phyloP scores from a whole-genome alignment of 2,329 filamentous ascomycete genomes.

The Pyricularia pennisetigena region DNA sequence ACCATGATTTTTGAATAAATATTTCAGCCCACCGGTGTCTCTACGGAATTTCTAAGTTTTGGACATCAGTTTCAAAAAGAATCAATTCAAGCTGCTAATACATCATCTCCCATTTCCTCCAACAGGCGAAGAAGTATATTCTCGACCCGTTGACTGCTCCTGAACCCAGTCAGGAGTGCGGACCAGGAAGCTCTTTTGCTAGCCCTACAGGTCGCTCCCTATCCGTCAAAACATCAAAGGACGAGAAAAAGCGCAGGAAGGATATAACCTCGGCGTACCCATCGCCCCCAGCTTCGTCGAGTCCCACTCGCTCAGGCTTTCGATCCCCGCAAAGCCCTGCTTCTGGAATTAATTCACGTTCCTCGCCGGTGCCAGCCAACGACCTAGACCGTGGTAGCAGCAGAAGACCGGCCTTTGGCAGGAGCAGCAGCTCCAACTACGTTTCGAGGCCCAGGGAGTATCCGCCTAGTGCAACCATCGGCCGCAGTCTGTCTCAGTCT shows the following conservation, averaged over 20 bases:
- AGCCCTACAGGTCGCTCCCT: slow-evolving; percentile 15
- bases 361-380: slow-evolving; percentile 8
- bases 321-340: slow-evolving; percentile 30
- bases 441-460: neutral
- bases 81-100: neutral
- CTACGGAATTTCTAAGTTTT: neutral
- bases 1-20: neutral
- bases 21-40: neutral
- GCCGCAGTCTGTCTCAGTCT: slow-evolving; percentile 11
- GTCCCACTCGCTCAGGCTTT: slow-evolving; percentile 36
- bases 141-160: slow-evolving; percentile 60
- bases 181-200: slow-evolving; percentile 49
- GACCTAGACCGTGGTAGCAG: slow-evolving; percentile 3
- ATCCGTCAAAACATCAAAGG: slow-evolving; percentile 10
- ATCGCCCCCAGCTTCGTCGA: slow-evolving; percentile 45
- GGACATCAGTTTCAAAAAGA: neutral
- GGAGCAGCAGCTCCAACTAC: slow-evolving; percentile 11
- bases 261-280: slow-evolving; percentile 16
- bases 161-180: slow-evolving; percentile 58
- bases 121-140: slow-evolving; percentile 56
- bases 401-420: slow-evolving; percentile 9
- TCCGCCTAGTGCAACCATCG: slow-evolving; percentile 9
- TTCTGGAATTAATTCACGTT: slow-evolving; percentile 18
- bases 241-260: slow-evolving; percentile 13
- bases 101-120: slow-evolving; percentile 4